phyloP scores from a whole-genome alignment of 345 rosid species.

The Trapa bicornis region DNA sequence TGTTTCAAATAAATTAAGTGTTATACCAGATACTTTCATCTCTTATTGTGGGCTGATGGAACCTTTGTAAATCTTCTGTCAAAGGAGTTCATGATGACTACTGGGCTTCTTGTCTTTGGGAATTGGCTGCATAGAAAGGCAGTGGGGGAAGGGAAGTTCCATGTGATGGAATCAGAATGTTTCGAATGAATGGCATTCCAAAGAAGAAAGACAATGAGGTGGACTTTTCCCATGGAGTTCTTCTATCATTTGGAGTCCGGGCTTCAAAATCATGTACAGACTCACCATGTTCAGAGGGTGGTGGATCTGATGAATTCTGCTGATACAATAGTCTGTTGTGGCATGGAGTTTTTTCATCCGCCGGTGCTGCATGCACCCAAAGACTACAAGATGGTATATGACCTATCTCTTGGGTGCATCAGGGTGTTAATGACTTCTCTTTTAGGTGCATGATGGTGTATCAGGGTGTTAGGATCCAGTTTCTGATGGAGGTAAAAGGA shows the following conservation, averaged over 20 bases:
- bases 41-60: neutral
- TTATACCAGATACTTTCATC: neutral
- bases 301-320: neutral
- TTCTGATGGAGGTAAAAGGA: neutral
- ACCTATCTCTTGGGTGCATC: neutral
- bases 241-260: neutral
- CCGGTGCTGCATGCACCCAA: slow-evolving; percentile 2
- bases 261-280: neutral
- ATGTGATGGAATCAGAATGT: neutral
- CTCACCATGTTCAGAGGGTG: neutral
- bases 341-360: neutral
- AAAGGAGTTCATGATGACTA: neutral
- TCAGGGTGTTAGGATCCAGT: neutral
- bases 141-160: neutral
- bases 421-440: neutral
- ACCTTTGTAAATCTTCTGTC: neutral
- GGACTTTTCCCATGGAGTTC: neutral
- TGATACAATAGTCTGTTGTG: neutral
- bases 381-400: neutral
- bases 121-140: neutral
- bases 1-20: slow-evolving; percentile 22
- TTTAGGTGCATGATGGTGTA: neutral
- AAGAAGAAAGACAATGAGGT: neutral
- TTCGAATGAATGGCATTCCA: neutral
- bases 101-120: too few species aligned